Evolutionary conservation across 2,329 filamentous ascomycete genomes (phyloP), one percentile per base, ranked within the genome.

Genomic region (Lachnellula occidentalis): DNA sequence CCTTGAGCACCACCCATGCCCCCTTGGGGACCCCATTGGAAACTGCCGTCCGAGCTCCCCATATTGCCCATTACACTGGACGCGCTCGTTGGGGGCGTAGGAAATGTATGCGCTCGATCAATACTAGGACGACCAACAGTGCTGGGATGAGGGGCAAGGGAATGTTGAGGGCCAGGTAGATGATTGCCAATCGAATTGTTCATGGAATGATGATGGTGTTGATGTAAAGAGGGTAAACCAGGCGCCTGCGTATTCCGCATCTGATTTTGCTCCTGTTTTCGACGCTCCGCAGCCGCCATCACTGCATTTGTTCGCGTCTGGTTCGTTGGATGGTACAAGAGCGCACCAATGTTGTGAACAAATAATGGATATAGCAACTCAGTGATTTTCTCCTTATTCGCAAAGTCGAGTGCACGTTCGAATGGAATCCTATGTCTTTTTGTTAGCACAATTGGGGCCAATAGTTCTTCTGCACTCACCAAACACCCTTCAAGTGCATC

Each of bases 381-480:
- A 0, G 94, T 97, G 61, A 97, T 99, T 76, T 97, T 97, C 73
- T 99, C 94, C 79, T 96, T 97, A 77, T 99, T 99, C 61, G 94
- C 94, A 70, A 99, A 97, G 66, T 97, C 94, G 51, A 99, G 76
- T n/a, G 94, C 94, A 62, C 94, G 87, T 65, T 97, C 94, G 66
- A 95, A 97, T 2, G 94, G 94, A 67, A 99, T 99, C 92, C 92
- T 96, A 41, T 12, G n/a, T 15, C 24, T 53, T 56, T 31, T 19
- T 36, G 53, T 42, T 21, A 49, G 47, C 14, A 36, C 31, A 15
- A 14, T 14, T 15, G 41, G 19, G 41, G 39, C 41, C 17, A n/a
- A 45, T n/a, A 34, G 21, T 37, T 46, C 19, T 51, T 12, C 11
- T 12, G 11, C n/a, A 76, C 87, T 76, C 79, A 95, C 91, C 92